Conservation (phyloP, 495 filamentous ascomycete genomes). For the Evernia prunastri region DNA sequence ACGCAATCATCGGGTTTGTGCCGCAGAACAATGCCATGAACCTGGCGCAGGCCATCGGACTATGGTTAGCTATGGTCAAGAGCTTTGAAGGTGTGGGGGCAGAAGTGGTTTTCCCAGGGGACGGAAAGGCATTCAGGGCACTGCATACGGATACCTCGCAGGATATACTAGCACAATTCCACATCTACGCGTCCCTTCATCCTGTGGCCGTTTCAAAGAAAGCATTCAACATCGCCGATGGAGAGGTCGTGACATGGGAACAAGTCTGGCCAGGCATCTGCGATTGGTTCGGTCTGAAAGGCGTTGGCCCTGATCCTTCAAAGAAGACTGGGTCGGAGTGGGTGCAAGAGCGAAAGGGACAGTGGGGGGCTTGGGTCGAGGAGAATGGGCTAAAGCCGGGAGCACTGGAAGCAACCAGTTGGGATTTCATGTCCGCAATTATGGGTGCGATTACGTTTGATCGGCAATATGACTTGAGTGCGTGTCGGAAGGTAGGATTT, state of each 20-base stretch:
- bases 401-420: constrained; percentile 20
- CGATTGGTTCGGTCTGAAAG: constrained; percentile 36
- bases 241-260: constrained; percentile 30
- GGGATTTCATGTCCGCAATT: constrained; percentile 14
- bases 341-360: constrained; percentile 17
- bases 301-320: constrained; percentile 18
- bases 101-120: constrained; percentile 35
- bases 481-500: constrained; percentile 11
- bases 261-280: constrained; percentile 35
- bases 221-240: constrained; percentile 36
- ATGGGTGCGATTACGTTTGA: constrained; percentile 6
- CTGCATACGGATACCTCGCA: constrained; percentile 36
- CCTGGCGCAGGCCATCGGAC: constrained; percentile 36
- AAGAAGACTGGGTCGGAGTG: constrained; percentile 11
- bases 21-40: constrained; percentile 39
- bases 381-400: constrained; percentile 21
- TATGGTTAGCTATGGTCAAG: constrained; percentile 37
- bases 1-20: constrained; percentile 42
- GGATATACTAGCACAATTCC: constrained; percentile 37
- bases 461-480: constrained; percentile 12
- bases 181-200: constrained; percentile 35
- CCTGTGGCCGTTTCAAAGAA: constrained; percentile 24
- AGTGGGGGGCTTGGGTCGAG: constrained; percentile 19
- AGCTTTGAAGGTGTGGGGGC: constrained; percentile 30
- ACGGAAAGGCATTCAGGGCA: constrained; percentile 12